Evolutionary conservation across 352 stramenopile genomes (phyloP).

Genomic region (Phytopythium delawarense): DNA sequence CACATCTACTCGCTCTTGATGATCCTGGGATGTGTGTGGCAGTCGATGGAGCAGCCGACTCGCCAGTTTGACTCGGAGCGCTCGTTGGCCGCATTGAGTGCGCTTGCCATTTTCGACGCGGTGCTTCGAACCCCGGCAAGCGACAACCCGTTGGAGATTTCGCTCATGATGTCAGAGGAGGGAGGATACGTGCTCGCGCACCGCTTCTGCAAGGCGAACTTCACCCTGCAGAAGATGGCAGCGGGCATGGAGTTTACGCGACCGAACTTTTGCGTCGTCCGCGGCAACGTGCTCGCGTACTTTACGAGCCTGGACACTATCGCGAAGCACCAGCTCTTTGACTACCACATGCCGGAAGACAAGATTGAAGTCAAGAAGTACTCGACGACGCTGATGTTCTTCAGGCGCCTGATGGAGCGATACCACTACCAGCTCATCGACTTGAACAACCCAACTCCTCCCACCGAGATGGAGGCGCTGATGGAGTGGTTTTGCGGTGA

Average conservation of each 20-base stretch:
- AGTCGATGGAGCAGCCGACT: conserved; percentile 86
- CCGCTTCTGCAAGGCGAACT: conserved; percentile 83
- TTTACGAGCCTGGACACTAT: conserved; percentile 58
- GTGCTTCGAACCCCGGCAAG: conserved; percentile 69
- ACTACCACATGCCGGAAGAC: conserved; percentile 88
- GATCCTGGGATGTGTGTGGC: conserved; percentile 81
- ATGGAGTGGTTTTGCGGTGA: conserved; percentile 89
- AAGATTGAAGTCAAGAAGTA: conserved; percentile 89
- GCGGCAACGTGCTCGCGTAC: conserved; percentile 76
- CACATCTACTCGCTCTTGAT: conserved; percentile 76
- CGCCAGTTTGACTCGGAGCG: conserved; percentile 85
- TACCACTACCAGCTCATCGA: conserved; percentile 86
- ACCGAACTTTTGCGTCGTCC: conserved; percentile 68
- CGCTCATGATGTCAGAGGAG: conserved; percentile 75
- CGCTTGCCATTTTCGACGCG: conserved; percentile 79
- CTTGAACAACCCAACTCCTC: conserved; percentile 66
- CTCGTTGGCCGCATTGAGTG: conserved; percentile 71
- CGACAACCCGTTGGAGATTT: conserved; percentile 76
- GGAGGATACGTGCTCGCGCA: conserved; percentile 78
- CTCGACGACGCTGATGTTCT: conserved; percentile 84
- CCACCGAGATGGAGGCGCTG: conserved; percentile 88
- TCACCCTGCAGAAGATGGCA: conserved; percentile 70
- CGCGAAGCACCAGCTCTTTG: conserved; percentile 71
- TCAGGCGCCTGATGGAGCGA: conserved; percentile 80
- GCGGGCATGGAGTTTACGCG: conserved; percentile 82